Evolutionary conservation across 257 asterid species (phyloP).

Genomic region (Solanum chaucha): DNA sequence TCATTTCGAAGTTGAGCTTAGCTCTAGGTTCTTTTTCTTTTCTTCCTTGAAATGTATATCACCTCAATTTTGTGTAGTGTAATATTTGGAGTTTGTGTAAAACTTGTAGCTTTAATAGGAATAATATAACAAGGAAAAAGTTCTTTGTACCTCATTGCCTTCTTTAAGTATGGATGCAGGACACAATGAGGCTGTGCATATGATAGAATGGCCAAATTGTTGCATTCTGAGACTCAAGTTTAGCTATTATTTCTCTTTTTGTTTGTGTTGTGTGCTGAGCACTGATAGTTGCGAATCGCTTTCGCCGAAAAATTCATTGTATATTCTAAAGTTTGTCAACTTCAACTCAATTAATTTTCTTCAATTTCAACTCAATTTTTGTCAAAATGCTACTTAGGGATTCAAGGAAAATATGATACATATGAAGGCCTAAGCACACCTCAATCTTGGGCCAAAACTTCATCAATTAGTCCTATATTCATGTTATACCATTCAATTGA

Average conservation of each 20-base stretch:
- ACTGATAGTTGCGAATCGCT: neutral
- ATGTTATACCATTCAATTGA: neutral
- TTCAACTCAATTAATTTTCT: neutral
- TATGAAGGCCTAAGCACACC: neutral
- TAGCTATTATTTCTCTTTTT: neutral
- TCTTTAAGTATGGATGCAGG: neutral
- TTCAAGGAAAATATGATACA: neutral
- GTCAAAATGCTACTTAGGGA: neutral
- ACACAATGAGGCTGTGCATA: neutral
- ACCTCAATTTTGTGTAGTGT: constrained; percentile 24
- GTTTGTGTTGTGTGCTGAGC: neutral
- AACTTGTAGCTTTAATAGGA: neutral
- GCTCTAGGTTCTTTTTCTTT: neutral
- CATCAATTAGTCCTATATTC: neutral
- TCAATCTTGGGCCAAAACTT: neutral
- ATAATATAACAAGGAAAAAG: neutral
- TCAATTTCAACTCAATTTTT: neutral
- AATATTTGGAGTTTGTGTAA: neutral
- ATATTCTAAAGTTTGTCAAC: neutral
- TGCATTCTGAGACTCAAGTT: neutral
- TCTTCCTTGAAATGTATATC: neutral
- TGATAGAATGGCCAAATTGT: neutral
- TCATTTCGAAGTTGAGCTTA: neutral
- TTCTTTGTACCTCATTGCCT: neutral
- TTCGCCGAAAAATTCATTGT: neutral